phyloP scores from a whole-genome alignment of 78 protist genomes.

The Polysphondylium violaceum region DNA sequence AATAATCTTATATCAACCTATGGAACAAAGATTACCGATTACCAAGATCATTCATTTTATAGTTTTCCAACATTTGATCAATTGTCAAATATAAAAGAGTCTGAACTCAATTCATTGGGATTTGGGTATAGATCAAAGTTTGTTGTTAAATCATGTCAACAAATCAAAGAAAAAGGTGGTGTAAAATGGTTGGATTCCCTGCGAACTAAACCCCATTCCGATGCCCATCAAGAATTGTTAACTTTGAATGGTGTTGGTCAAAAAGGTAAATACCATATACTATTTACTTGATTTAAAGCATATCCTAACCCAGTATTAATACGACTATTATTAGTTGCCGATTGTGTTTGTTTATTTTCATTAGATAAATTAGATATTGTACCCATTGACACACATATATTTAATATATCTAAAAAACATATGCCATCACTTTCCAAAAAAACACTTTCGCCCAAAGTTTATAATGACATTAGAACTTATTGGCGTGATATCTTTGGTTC shows the following conservation, averaged over 20 bases:
- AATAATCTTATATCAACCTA: background rate
- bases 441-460: slow-evolving; percentile 52
- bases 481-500: slow-evolving; percentile 60
- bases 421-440: slow-evolving; percentile 35
- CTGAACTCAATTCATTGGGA: slow-evolving; percentile 87
- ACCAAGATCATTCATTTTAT: background rate
- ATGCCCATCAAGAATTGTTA: slow-evolving; percentile 40
- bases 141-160: slow-evolving; percentile 48
- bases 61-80: slow-evolving; percentile 72
- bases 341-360: slow-evolving; percentile 92
- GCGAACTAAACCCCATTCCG: background rate
- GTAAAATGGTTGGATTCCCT: slow-evolving; percentile 52
- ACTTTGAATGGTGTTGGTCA: slow-evolving; percentile 77
- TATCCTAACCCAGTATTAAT: background rate
- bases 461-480: slow-evolving; percentile 29
- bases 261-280: slow-evolving; percentile 13
- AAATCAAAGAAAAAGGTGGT: slow-evolving; percentile 79
- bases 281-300: slow-evolving; percentile 19
- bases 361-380: slow-evolving; percentile 77
- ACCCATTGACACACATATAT: slow-evolving; percentile 92
- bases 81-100: slow-evolving; percentile 33
- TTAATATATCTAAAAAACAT: slow-evolving; percentile 76
- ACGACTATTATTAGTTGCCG: slow-evolving; percentile 87
- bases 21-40: slow-evolving; percentile 31
- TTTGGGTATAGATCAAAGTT: slow-evolving; percentile 93